Base-by-base conservation (phyloP, 1,284 basidiomycete species). In the Amylostereum chailletii region DNA sequence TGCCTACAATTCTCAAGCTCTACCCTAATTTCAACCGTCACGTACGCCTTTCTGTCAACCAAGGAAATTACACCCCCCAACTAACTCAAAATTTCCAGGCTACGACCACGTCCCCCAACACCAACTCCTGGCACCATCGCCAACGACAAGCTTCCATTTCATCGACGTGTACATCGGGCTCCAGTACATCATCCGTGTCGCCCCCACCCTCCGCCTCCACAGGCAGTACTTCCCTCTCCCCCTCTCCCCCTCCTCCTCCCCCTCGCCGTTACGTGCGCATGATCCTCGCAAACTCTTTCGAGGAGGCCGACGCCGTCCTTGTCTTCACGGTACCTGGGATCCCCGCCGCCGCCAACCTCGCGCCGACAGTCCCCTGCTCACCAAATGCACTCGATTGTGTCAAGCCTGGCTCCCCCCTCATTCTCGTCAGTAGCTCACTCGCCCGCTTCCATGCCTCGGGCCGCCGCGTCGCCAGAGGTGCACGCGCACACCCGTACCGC, bases 401-500 rank as follows among this genome's bases (percentile, higher is more conserved):
- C 51, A 55, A 54, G 51, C 46, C 51, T 53, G 50, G 63, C 55
- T 38, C 60, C 44, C 63, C 68, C 0, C 58, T 75, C 31, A 65
- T 81, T 26, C 62, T 78, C 44, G 65, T 76, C 30, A 78, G 77
- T 1, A 63, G 66, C 3, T 69, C 71, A 1, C 57, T 77, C 19
- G 61, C 68, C 33, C 60, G 53, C 26, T 55, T 63, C 27, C 62
- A 61, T 42, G 63, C 68, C 9, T 66, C 71, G 2, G 58, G 67
- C 41, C 63, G 68, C 34, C 69, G 63, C 45, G 54, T 77, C 27
- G 63, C 70, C 27, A 70, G 70, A 54, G 72, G 74, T 34, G 68
- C 72, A 2, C 68, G 75, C 39, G 53, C 82, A 19, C 74, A 77
- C 54, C 80, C 81, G 0, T 83, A 83, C 61, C 72, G 71, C 37